phyloP scores from a whole-genome alignment of 2,329 filamentous ascomycete species.

The Venturia pyrina region DNA sequence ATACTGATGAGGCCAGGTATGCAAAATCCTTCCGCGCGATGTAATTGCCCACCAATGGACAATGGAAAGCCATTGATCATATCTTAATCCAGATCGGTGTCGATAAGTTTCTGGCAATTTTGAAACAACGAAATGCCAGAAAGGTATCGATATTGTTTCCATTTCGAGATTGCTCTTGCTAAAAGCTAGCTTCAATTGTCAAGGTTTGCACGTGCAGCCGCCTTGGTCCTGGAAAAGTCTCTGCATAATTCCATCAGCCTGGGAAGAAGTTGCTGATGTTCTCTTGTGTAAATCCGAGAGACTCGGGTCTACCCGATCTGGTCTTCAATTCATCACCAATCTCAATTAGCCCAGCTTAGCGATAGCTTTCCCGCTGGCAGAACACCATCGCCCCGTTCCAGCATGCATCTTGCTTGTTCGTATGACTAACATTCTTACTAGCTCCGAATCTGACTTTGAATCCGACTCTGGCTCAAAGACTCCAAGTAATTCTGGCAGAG shows the following conservation, averaged over 20 bases:
- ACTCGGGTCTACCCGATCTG: background rate
- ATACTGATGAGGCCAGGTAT: constrained; percentile 18
- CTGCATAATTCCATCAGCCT: background rate
- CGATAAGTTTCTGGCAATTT: background rate
- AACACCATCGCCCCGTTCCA: background rate
- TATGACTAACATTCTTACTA: background rate
- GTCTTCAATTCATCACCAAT: too few relatives aligned
- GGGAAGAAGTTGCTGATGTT: background rate
- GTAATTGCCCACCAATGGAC: background rate
- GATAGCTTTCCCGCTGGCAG: too few relatives aligned
- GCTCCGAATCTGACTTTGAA: background rate
- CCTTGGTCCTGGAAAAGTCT: background rate
- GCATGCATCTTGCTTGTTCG: background rate
- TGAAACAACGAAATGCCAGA: background rate
- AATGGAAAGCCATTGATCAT: background rate
- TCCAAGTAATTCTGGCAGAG: constrained; percentile 22
- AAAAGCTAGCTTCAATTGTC: background rate
- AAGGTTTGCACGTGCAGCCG: background rate
- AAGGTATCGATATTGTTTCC: constrained; percentile 14
- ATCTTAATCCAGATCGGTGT: background rate
- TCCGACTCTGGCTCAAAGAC: background rate
- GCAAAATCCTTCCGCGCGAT: background rate
- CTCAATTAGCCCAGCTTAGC: too few relatives aligned
- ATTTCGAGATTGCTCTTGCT: background rate
- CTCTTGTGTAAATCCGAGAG: background rate